phyloP scores from a whole-genome alignment of 1,284 basidiomycete species.

The Volvariella surrecta region DNA sequence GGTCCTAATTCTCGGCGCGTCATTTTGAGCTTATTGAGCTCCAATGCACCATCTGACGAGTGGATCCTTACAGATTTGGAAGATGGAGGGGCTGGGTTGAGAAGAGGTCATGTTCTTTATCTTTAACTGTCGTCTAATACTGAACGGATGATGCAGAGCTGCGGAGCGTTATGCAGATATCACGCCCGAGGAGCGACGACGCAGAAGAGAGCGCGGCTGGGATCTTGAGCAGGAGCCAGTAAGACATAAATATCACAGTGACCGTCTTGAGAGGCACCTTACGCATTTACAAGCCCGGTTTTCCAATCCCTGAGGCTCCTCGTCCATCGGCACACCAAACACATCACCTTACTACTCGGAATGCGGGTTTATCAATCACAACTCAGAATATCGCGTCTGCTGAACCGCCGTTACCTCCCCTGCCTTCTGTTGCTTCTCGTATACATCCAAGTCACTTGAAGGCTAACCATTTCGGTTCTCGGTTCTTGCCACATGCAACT shows the following conservation, averaged over 20 bases:
- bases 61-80: constrained; percentile 49
- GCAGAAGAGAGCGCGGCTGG: constrained; percentile 64
- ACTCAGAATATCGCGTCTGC: constrained; percentile 28
- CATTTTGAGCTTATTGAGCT: constrained; percentile 2
- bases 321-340: too few species aligned
- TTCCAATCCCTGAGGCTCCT: too few species aligned
- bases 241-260: not conserved
- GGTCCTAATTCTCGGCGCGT: constrained; percentile 68
- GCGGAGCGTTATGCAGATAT: constrained; percentile 68
- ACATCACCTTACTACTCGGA: not conserved
- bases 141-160: constrained; percentile 38
- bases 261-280: not conserved
- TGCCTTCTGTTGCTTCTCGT: constrained; percentile 40
- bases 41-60: not conserved
- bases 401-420: constrained; percentile 23
- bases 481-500: constrained; percentile 73
- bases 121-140: not conserved
- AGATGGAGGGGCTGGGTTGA: constrained; percentile 81
- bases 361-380: constrained; percentile 30
- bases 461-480: constrained; percentile 70
- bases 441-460: constrained; percentile 53
- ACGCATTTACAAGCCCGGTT: too few species aligned
- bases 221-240: constrained; percentile 28
- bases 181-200: constrained; percentile 45
- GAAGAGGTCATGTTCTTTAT: constrained; percentile 48